phyloP scores from a whole-genome alignment of 371 early-diverging fungal genomes.

The Funneliformis caledonium region DNA sequence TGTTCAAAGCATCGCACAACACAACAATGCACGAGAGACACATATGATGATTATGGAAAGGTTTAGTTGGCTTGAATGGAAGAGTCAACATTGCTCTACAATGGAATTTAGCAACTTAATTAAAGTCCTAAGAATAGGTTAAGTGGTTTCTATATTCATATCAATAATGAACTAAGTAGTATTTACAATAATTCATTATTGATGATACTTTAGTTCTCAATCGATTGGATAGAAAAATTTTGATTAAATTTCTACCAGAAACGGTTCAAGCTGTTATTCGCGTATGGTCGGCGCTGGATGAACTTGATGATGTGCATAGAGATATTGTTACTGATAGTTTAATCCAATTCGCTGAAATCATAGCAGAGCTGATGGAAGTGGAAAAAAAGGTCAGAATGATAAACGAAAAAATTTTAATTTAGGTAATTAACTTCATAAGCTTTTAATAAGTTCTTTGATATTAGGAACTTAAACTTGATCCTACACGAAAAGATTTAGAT shows the following conservation, averaged over 20 bases:
- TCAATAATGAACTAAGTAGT: background rate
- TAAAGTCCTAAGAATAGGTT: slow-evolving; percentile 1
- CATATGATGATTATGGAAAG: slow-evolving; percentile 22
- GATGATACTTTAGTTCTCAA: background rate
- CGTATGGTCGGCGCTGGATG: background rate
- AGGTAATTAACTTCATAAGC: background rate
- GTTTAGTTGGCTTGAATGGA: slow-evolving; percentile 32
- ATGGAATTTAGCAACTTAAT: slow-evolving; percentile 14
- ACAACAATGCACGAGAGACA: slow-evolving; percentile 30
- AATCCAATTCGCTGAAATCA: slow-evolving; percentile 4
- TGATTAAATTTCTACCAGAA: slow-evolving; percentile 34
- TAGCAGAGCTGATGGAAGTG: background rate
- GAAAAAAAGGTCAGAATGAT: slow-evolving; percentile 15
- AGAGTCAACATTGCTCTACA: background rate
- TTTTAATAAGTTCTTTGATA: background rate
- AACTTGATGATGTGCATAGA: background rate
- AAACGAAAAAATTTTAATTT: background rate
- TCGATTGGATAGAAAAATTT: slow-evolving; percentile 1
- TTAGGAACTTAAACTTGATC: slow-evolving; percentile 9
- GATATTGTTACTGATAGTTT: slow-evolving; percentile 4
- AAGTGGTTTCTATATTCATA: background rate
- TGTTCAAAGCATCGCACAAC: slow-evolving; percentile 21
- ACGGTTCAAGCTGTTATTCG: background rate
- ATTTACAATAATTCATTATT: background rate
- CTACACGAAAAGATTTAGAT: background rate